phyloP scores from a whole-genome alignment of 495 filamentous ascomycete species.

The Podospora comata region DNA sequence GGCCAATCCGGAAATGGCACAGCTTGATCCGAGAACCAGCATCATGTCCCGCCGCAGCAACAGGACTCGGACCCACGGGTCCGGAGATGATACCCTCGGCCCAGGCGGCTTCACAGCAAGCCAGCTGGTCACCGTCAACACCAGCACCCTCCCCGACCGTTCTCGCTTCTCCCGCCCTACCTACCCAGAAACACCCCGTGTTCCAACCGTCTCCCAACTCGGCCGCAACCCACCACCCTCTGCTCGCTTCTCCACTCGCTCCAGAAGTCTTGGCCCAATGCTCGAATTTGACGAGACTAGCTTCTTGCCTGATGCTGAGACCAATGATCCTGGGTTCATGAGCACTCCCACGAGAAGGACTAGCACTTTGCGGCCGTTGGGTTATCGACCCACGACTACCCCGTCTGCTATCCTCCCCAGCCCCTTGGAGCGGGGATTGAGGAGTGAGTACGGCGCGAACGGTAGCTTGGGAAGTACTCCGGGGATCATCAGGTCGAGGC shows the following conservation, averaged over 20 bases:
- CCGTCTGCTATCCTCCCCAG: constrained; percentile 32
- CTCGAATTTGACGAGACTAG: constrained; percentile 31
- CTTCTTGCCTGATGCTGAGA: constrained; percentile 15
- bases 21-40: constrained; percentile 20
- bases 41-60: constrained; percentile 25
- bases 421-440: constrained; percentile 31
- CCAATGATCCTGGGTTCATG: constrained; percentile 31
- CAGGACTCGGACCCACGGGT: constrained; percentile 14
- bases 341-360: constrained; percentile 34
- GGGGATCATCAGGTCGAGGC: not conserved
- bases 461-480: not conserved
- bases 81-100: constrained; percentile 4
- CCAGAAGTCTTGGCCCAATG: constrained; percentile 26
- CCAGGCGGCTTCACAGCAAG: constrained; percentile 10
- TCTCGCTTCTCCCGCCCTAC: not conserved
- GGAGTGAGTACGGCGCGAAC: constrained; percentile 19
- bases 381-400: constrained; percentile 28
- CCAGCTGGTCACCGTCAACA: constrained; percentile 12
- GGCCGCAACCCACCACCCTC: not conserved
- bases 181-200: not conserved
- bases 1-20: constrained; percentile 19
- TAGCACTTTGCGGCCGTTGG: constrained; percentile 18
- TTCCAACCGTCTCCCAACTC: not conserved
- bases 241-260: not conserved
- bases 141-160: not conserved